Percentiles rank a stretch among this genome's conserved stretches.
Conservation (phyloP, 176 grass and related monocot genomes). For the Calamus simplicifolius region DNA sequence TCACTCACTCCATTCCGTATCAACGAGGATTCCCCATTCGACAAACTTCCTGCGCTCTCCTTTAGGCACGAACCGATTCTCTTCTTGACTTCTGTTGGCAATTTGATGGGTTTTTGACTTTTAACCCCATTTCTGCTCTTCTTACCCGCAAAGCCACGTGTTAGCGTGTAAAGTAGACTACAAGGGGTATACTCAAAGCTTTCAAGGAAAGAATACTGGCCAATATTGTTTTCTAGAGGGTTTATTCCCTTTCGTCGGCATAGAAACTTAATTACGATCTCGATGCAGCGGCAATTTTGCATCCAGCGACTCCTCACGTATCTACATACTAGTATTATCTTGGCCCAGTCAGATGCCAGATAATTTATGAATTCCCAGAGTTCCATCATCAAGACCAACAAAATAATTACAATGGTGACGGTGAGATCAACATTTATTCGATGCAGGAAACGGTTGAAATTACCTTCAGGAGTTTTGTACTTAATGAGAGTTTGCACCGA, state of each 20-base stretch:
- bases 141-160: background rate
- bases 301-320: background rate
- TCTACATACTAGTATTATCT: conserved; percentile 2
- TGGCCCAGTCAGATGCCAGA: conserved; percentile 20
- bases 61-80: background rate
- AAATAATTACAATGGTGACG: background rate
- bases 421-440: background rate
- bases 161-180: too few relatives aligned
- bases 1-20: background rate
- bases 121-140: background rate
- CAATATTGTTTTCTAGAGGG: background rate
- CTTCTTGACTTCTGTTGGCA: background rate
- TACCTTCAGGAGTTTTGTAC: too few relatives aligned
- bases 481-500: background rate
- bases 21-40: background rate
- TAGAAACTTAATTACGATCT: background rate
- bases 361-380: background rate
- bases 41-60: too few relatives aligned
- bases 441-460: too few relatives aligned
- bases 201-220: conserved; percentile 16
- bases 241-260: background rate
- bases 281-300: background rate
- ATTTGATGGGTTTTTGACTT: background rate
- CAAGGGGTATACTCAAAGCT: background rate
- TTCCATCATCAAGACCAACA: conserved; percentile 1